Base-by-base conservation (phyloP, 352 stramenopile genomes). In the Globisporangium solare region DNA sequence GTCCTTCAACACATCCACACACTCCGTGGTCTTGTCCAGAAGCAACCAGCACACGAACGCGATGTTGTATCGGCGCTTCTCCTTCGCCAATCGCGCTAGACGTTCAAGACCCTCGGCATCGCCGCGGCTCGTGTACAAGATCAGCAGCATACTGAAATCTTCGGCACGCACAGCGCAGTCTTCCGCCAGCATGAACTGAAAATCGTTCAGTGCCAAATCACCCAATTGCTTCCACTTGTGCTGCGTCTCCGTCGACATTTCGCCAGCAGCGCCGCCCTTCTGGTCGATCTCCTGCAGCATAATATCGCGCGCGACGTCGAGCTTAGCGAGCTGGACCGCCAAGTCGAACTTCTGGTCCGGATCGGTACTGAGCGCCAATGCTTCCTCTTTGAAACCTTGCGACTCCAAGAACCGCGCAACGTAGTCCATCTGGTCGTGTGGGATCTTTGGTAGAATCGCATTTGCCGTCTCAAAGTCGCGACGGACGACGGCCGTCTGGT, bases 311-410 rank as follows among this genome's bases (percentile, higher is more conserved):
- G 96, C 97, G 43, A 98, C 78, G 39, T 98, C 92, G 35, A 99
- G 83, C 63, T 99, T 94, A 5, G 94, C 93, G 45, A 99, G 83
- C 69, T 99, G 95, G 22, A 99, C 81, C 0, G 96, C 90, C 17
- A 99, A 77, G 56, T 99, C 97, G 67, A 99, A 99, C 62, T 98
- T 98, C 61, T 99, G 96, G 62, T 99, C 97, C 7, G 87, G 83
- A 57, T 98, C 91, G 20, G 92, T 97, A 43, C 91, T 98, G 2
- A 98, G 73, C 31, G 84, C 87, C 15, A 98, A 66, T 20, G 95
- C 94, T 51, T 99, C 96, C 64, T 99, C 97, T 70, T 99, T 99
- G 73, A 98, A 99, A 0, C 97, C 97, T 72, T 99, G 97, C 13
- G 83, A 96, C 62, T 99, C 97, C 22, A 99, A 74, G 68, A 99